These are phyloP conservation scores for Arthroderma sp. DNA, from an alignment of 2,329 filamentous ascomycete species.

Conservation along the genomic window DNA sequence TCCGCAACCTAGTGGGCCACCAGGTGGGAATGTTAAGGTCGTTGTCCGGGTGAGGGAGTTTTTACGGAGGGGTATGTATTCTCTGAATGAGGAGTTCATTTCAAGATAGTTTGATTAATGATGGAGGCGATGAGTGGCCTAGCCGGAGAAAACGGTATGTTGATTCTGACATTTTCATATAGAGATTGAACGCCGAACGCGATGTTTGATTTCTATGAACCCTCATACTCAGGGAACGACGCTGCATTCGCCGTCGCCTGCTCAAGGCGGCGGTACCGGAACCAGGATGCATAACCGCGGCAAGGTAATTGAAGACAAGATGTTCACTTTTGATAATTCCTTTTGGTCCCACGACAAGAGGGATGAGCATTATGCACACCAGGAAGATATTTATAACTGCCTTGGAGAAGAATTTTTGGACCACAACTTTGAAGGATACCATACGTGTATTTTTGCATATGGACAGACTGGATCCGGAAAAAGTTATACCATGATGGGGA, in stretches of 20 bases:
- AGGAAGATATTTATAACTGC: conserved; percentile 87
- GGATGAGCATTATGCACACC: conserved; percentile 77
- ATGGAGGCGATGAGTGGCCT: too few species aligned
- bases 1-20: conserved; percentile 23
- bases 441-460: conserved; percentile 98
- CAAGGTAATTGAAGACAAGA: conserved; percentile 72
- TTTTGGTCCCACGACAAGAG: conserved; percentile 84
- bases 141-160: too few species aligned
- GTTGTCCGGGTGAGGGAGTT: conserved; percentile 72
- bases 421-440: conserved; percentile 98
- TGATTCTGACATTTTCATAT: conserved; percentile 11
- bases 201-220: conserved; percentile 87
- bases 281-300: conserved; percentile 50
- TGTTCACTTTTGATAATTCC: conserved; percentile 91
- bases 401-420: conserved; percentile 94
- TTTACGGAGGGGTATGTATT: conserved; percentile 55
- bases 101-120: neutral
- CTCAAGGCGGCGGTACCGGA: conserved; percentile 28
- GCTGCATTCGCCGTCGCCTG: conserved; percentile 55
- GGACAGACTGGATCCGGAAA: conserved; percentile 96
- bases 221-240: conserved; percentile 74
- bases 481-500: conserved; percentile 97
- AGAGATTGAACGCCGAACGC: conserved; percentile 70
- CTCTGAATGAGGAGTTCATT: neutral
- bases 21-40: conserved; percentile 64